phyloP scores from a whole-genome alignment of 495 filamentous ascomycete genomes.

The Penicillium paxilli region DNA sequence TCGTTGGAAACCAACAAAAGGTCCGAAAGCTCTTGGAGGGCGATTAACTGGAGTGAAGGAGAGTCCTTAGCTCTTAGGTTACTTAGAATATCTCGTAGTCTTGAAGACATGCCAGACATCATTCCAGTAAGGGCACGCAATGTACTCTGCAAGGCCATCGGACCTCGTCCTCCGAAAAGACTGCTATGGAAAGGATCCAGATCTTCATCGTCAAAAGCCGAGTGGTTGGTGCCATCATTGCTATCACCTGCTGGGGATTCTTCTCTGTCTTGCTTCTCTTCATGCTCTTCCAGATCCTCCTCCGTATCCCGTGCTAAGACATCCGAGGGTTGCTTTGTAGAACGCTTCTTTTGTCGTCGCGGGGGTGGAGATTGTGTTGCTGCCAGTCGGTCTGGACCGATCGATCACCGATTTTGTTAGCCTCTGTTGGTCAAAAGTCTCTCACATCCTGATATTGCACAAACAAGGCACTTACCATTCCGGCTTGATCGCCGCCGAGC shows the following conservation, averaged over 20 bases:
- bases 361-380: constrained; percentile 37
- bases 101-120: constrained; percentile 78
- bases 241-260: constrained; percentile 58
- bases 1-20: constrained; percentile 92
- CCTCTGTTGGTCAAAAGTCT: not conserved
- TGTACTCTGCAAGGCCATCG: constrained; percentile 72
- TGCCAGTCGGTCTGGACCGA: constrained; percentile 28
- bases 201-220: constrained; percentile 63
- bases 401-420: not conserved
- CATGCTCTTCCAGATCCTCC: constrained; percentile 40
- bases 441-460: not conserved
- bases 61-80: constrained; percentile 88
- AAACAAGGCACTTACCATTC: constrained; percentile 33
- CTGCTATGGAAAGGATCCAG: constrained; percentile 76
- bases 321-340: constrained; percentile 53
- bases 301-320: constrained; percentile 51
- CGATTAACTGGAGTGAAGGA: constrained; percentile 84
- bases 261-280: constrained; percentile 37
- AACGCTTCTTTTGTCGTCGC: constrained; percentile 56
- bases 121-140: constrained; percentile 86
- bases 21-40: constrained; percentile 90
- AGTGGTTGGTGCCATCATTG: constrained; percentile 53
- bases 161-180: constrained; percentile 67
- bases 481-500: constrained; percentile 69
- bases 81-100: constrained; percentile 78